Evolutionary conservation across 768 basidiomycete genomes (phyloP), one percentile per base, ranked within the genome.

Genomic region (Termitomyces eurrhizus): DNA sequence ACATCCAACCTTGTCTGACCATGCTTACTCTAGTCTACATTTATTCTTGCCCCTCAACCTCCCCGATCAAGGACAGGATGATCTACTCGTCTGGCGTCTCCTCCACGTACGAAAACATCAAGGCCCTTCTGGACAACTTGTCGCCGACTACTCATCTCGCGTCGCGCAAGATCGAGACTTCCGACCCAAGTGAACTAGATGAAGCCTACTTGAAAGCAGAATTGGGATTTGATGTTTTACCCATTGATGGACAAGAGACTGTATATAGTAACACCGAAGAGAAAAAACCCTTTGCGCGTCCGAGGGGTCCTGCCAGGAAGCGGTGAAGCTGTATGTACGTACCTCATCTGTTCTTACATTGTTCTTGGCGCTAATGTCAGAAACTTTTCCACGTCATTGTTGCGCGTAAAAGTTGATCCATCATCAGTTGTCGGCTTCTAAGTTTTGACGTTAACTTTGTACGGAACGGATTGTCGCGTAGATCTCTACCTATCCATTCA

Each of bases 31-130:
- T 6, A 93, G 90, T 91, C 53, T 95, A 94, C 73, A 90, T 97
- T 59, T 98, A 98, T 73, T 90, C 90, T 21, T 98, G 95, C 71
- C 95, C 95, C 0, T 81, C 87, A 3, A 68, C 73, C 14, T 92
- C 90, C 7, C 90, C 91, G 1, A 81, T 97, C 74, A 93, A 92
- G 68, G 79, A 87, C 62, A 83, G 94, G 48, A 95, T 98, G 92
- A 70, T 97, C 39, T 96, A 95, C 74, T 92, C 93, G 0, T 87
- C 89, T 2, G 87, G 85, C 9, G 83, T 83, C 12, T 66, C 78
- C 11, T 72, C 81, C 21, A 79, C 88, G 7, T 88, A 83, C 66
- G 77, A 79, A 54, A 74, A 81, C 8, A 85, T 83, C 36, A 86
- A 86, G 62, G 74, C 72, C 5, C 68, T 88, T 2, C 77, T 84